phyloP scores from a whole-genome alignment of 2,329 filamentous ascomycete species.

The Aspergillus sp. region DNA sequence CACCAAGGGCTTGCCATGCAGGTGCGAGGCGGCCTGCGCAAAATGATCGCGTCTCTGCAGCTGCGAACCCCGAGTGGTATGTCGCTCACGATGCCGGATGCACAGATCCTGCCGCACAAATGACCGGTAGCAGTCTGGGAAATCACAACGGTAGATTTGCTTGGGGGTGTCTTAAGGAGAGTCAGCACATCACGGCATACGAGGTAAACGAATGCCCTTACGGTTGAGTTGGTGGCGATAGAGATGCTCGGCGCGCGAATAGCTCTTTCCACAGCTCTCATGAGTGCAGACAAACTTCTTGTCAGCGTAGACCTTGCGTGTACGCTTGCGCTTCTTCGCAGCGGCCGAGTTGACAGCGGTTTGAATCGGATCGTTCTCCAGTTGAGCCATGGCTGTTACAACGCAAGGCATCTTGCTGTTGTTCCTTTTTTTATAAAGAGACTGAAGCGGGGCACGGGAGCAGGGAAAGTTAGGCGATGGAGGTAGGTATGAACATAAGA shows the following conservation, averaged over 20 bases:
- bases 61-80: slow-evolving; percentile 56
- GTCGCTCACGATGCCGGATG: slow-evolving; percentile 72
- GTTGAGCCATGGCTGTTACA: slow-evolving; percentile 13
- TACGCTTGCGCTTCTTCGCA: slow-evolving; percentile 23
- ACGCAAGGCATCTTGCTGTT: slow-evolving; percentile 14
- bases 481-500: too few species aligned
- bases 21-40: slow-evolving; percentile 23
- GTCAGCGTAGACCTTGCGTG: slow-evolving; percentile 39
- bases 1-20: slow-evolving; percentile 8
- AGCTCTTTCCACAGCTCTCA: slow-evolving; percentile 87
- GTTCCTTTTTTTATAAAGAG: too few species aligned
- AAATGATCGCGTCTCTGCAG: slow-evolving; percentile 43
- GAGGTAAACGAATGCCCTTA: slow-evolving; percentile 35
- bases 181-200: too few species aligned
- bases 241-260: slow-evolving; percentile 91
- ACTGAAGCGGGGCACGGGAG: too few species aligned
- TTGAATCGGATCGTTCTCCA: slow-evolving; percentile 9
- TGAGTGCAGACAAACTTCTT: slow-evolving; percentile 69
- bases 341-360: slow-evolving; percentile 4
- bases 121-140: slow-evolving; percentile 76
- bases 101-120: slow-evolving; percentile 93
- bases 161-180: slow-evolving; percentile 66
- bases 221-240: slow-evolving; percentile 95
- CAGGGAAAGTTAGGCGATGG: too few species aligned
- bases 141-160: slow-evolving; percentile 89